Evolutionary conservation across 148 eudicot genomes (phyloP).

Genomic region (Suaeda aralocaspica): DNA sequence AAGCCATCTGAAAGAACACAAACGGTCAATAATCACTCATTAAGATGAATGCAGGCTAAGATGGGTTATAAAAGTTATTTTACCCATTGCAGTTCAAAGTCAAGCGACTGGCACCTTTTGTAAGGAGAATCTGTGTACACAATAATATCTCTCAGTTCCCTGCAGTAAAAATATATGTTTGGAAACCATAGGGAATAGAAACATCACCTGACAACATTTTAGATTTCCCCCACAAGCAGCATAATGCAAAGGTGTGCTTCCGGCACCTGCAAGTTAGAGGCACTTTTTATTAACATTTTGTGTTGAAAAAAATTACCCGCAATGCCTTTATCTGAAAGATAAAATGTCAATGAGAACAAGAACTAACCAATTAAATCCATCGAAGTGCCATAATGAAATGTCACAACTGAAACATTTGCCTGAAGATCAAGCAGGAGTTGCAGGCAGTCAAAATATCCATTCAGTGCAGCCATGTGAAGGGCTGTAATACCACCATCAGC

Average conservation of each 20-base stretch:
- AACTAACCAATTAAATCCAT: constrained; percentile 89
- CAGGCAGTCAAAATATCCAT: constrained; percentile 85
- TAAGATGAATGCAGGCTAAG: neutral
- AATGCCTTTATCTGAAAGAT: neutral
- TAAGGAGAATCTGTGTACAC: constrained; percentile 67
- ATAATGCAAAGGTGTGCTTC: constrained; percentile 98
- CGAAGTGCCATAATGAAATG: constrained; percentile 95
- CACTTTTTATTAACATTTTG: neutral
- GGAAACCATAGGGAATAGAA: constrained; percentile 10
- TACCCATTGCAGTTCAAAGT: constrained; percentile 97
- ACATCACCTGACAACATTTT: constrained; percentile 85
- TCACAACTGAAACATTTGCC: constrained; percentile 80
- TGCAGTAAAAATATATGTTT: constrained; percentile 12
- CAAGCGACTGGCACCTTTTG: constrained; percentile 85
- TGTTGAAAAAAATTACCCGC: neutral
- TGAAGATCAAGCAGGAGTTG: constrained; percentile 89
- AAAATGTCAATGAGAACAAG: neutral
- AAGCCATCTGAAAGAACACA: constrained; percentile 66
- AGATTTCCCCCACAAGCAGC: constrained; percentile 98
- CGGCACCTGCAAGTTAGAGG: constrained; percentile 58
- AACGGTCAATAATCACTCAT: constrained; percentile 12
- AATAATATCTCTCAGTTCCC: constrained; percentile 10
- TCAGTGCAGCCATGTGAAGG: constrained; percentile 96
- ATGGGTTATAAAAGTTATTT: constrained; percentile 16
- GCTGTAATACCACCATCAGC: constrained; percentile 99